Base-by-base conservation (phyloP, 495 filamentous ascomycete genomes). In the Apiosordaria backusii region DNA sequence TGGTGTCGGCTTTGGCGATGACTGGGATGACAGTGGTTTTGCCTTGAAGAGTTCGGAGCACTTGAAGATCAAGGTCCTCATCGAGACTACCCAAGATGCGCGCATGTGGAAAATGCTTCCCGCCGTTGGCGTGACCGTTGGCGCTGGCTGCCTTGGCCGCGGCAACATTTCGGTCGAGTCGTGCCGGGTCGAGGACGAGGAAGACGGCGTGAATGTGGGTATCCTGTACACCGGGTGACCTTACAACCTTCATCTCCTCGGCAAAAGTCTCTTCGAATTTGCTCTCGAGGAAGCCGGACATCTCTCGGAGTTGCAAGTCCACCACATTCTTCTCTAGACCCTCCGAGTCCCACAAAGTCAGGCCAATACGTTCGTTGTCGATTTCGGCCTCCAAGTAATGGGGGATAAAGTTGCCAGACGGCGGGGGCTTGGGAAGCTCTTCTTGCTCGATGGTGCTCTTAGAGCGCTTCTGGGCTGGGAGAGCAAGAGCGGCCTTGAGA, bases 201-300 rank as follows among this genome's bases (percentile, higher is more conserved):
- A 99, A 97, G 64, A 93, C 95, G 64, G 92, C 96, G 75, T 99
- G 95, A 70, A 99, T 95, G 76, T 99, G 95, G 55, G 94, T 97
- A 82, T 99, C 95, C 70, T 91, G 91, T 71, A 91, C 90, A 67
- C 93, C 95, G 21, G 95, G 93, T 61, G 93, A 91, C 69, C 95
- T 89, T 59, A 97, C 81, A 45, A 99, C 93, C 82, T 97, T 97
- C 85, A 96, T 97, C 83, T 99, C 95, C 79, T 99, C 95, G 40
- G 87, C 89, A 75, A 98, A 93, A 0, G 95, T 98, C 74, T 99
- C 96, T 76, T 98, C 93, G 68, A 99, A 99, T 76, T 98, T 99
- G 77, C 90, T 93, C 80, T 99, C 95, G 62, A 99, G 81, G 82
- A 99, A 99, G 15, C 89, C 85, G 25, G 90, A 88, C 77, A 97